These are phyloP conservation scores for Metschnikowia reukaufii DNA, from an alignment of 805 yeast species.

Conservation along the genomic window DNA sequence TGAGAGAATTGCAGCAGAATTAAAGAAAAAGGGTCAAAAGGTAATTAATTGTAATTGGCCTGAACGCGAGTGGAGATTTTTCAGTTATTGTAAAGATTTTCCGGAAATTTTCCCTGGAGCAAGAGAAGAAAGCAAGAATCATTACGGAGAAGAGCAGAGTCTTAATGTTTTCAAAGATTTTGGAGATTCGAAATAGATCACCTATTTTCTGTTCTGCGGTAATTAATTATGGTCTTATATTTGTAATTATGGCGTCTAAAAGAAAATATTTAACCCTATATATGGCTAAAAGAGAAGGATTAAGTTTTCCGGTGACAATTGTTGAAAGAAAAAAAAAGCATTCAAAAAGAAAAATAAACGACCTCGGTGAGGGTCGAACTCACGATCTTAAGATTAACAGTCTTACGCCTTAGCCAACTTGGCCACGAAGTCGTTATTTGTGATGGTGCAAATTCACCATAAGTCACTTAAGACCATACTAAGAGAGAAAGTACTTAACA, in stretches of 20 bases:
- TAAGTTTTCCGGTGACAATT: no score
- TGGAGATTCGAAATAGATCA: not conserved
- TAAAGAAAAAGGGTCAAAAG: slow-evolving; percentile 17
- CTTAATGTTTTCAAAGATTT: slow-evolving; percentile 4
- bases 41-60: slow-evolving; percentile 41
- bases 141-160: slow-evolving; percentile 5
- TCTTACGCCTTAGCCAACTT: slow-evolving; percentile 25
- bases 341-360: slow-evolving; percentile 2
- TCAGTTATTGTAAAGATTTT: slow-evolving; percentile 31
- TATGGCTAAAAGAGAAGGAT: no score
- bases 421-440: slow-evolving; percentile 22
- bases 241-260: no score
- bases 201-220: no score
- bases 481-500: no score
- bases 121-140: not conserved
- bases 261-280: no score
- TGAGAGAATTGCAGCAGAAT: slow-evolving; percentile 31
- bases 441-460: not conserved
- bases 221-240: no score
- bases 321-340: not conserved
- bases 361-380: slow-evolving; percentile 26
- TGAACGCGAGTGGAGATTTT: slow-evolving; percentile 43
- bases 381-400: slow-evolving; percentile 26
- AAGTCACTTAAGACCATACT: no score
- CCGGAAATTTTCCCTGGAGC: slow-evolving; percentile 42